Evolutionary conservation across 768 basidiomycete genomes (phyloP).

Genomic region (Xanthoconium stramineum): DNA sequence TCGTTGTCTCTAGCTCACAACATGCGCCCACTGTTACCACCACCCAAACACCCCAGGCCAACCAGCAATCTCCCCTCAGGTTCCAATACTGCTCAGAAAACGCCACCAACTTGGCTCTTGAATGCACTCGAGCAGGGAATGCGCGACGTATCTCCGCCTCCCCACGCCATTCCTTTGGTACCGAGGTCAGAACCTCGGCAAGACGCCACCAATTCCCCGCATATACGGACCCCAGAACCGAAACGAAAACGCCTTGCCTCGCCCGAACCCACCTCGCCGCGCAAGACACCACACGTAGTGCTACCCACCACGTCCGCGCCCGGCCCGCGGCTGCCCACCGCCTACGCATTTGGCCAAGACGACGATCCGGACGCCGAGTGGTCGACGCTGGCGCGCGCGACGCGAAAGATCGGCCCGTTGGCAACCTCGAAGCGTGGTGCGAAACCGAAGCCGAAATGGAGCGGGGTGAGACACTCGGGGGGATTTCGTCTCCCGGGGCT

Average conservation of each 20-base stretch:
- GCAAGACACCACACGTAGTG: background rate
- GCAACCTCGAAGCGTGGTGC: background rate
- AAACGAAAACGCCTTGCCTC: conserved; percentile 4
- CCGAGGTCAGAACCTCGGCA: background rate
- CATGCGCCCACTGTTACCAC: background rate
- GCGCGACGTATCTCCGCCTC: background rate
- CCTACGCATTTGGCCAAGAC: conserved; percentile 19
- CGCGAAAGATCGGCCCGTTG: background rate
- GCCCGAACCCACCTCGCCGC: background rate
- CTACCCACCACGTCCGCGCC: background rate
- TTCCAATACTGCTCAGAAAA: too few species aligned
- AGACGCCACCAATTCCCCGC: background rate
- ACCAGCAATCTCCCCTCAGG: too few species aligned
- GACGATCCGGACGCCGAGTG: conserved; percentile 21
- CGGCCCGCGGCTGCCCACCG: background rate
- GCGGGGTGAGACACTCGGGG: conserved; percentile 18
- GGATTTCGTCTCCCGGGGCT: conserved; percentile 20
- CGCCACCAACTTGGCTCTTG: conserved; percentile 5
- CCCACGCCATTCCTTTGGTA: background rate
- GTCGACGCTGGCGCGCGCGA: conserved; percentile 13
- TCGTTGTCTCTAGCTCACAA: conserved; percentile 5
- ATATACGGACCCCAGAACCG: conserved; percentile 6
- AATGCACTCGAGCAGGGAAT: conserved; percentile 2
- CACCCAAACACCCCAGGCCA: too few species aligned
- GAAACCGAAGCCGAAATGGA: background rate